Base-by-base conservation (phyloP, 2,329 filamentous ascomycete species). In the Ascochyta pisi region DNA sequence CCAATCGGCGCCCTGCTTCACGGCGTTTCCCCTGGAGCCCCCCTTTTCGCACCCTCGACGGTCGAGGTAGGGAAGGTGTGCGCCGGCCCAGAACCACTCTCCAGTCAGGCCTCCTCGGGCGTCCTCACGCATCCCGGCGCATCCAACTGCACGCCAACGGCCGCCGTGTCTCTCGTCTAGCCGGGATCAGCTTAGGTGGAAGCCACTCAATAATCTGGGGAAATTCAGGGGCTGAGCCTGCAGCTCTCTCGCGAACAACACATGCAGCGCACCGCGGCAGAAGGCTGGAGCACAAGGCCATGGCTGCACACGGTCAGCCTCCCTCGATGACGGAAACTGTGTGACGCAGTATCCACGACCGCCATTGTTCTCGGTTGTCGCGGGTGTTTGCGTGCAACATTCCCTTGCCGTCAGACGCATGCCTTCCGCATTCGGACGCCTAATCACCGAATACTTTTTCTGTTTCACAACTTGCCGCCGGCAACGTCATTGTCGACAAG, bases 141-240 rank as follows among this genome's bases (percentile, higher is more conserved):
- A 63, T 54, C 56, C 39, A 57, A 33, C 34, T 40, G 50, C 54
- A 58, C 61, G 56, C 62, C 65, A 67, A 67, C 65, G 66, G 64
- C 58, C 60, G 50, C 61, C 54, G 60, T 57, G 54, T 64, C 48
- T 38, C 31, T 35, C 9, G 13, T 24, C 61, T 68, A 68, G 58
- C 71, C 54, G 39, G 48, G 68, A 1, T 15, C 61, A 61, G 63
- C 54, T 40, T 56, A 56, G 53, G 29, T 22, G 4, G 40, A 35
- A 57, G 64, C 64, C 66, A 69, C 35, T 55, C 68, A 70, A 71
- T 72, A 70, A 71, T 60, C 66, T 63, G 70, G 72, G 72, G 69
- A 63, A 73, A 70, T 73, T 73, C 70, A 71, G 69, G 70, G 71
- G 69, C 58, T 45, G 54, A 51, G 58, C 50, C 55, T 65, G 58